Base-by-base conservation (phyloP, 2,329 filamentous ascomycete species). In the Monilinia aucupariae region DNA sequence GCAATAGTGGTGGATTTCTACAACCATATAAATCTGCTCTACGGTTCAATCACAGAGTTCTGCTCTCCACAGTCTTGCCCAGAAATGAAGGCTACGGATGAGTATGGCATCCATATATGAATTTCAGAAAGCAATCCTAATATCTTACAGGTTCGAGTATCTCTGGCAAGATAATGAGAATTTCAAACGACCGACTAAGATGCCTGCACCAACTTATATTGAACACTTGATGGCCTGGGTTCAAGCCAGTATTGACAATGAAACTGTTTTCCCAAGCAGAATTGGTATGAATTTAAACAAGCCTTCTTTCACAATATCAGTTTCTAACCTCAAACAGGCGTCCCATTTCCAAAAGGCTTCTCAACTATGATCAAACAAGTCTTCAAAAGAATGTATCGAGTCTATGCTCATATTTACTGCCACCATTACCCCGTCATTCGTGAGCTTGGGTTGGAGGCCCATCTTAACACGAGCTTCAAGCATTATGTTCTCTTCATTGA, bases 11-110 rank as follows among this genome's bases (percentile, higher is more conserved):
- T 99, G 80, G 94, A 99, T 78, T 99, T 99, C 78, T 99, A 99
- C 85, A 99, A 99, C 80, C 94, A 99, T 78, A 96, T 99, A 81
- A 99, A 99, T 78, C 84, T 99, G 43, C 87, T 99, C 64, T 99
- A 99, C 76, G 96, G 96, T 64, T 94, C 94, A 69, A 99, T 99
- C 75, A 99, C 94, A 65, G 94, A 99, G 75, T 99, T 99, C 78
- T 99, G 94, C 81, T 97, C 94, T 32, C 93, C 94, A 39, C 89
- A 94, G 75, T 92, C 92, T 68, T 99, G 94, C 76, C 94, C 94
- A 0, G 94, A 97, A 79, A 99, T 99, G 94, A 99, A 99, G 78
- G 94, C 94, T n/a, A 99, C 94, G 12, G 96, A 99, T 78, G 94
- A 99, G 89, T 94, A 82, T 68, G 85, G 68, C 4, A 32, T n/a